Evolutionary conservation across 768 basidiomycete species (phyloP).

Genomic region (Suillus decipiens): DNA sequence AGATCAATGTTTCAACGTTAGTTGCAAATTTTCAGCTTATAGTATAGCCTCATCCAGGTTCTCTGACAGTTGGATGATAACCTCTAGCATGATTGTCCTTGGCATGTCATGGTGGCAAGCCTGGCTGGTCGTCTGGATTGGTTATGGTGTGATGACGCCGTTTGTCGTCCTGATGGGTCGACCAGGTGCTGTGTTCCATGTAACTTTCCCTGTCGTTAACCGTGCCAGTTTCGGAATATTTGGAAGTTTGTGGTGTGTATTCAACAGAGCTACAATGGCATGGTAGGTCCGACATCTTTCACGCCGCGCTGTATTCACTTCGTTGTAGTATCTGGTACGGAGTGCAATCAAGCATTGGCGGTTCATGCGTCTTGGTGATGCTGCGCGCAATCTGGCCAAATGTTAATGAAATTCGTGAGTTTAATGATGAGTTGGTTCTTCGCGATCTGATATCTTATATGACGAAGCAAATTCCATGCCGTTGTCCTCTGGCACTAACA

Average conservation of each 20-base stretch:
- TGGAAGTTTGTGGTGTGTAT: conserved; percentile 72
- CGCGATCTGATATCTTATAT: background rate
- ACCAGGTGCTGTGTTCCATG: conserved; percentile 69
- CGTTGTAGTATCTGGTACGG: conserved; percentile 63
- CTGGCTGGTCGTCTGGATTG: conserved; percentile 72
- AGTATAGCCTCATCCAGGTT: conserved; percentile 3
- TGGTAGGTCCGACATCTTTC: conserved; percentile 44
- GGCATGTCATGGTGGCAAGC: conserved; percentile 79
- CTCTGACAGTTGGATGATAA: conserved; percentile 61
- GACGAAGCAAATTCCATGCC: conserved; percentile 60
- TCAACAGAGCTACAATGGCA: conserved; percentile 66
- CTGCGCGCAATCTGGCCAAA: conserved; percentile 72
- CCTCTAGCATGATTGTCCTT: conserved; percentile 62
- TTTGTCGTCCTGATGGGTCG: conserved; percentile 72
- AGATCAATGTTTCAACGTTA: conserved; percentile 9
- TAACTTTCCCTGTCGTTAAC: conserved; percentile 68
- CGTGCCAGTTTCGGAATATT: conserved; percentile 71
- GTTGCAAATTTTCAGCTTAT: background rate
- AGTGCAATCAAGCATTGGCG: conserved; percentile 74
- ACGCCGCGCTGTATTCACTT: conserved; percentile 5
- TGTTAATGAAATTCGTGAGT: conserved; percentile 58
- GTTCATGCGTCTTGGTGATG: conserved; percentile 67
- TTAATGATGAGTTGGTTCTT: background rate
- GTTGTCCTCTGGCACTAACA: conserved; percentile 63
- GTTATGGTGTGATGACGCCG: conserved; percentile 55